Conservation (phyloP, 306 rosid genomes). For the Quillaja saponaria region DNA sequence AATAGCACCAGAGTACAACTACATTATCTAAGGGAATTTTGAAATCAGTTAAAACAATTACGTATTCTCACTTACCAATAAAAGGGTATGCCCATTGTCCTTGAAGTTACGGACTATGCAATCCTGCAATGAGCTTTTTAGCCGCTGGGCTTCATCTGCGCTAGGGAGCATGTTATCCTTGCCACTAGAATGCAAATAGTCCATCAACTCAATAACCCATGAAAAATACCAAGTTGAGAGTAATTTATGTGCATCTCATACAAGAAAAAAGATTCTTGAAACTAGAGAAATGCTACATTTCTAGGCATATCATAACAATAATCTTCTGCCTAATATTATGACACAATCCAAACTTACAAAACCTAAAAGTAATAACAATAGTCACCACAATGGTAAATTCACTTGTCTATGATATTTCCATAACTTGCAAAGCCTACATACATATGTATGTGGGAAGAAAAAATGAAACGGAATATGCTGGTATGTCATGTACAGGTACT, state of each 20-base stretch:
- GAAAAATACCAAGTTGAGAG: conserved; percentile 25
- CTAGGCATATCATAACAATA: background rate
- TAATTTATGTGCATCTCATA: conserved; percentile 23
- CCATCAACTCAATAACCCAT: background rate
- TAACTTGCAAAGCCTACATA: too few species aligned
- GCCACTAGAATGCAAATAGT: conserved; percentile 57
- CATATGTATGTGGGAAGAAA: too few species aligned
- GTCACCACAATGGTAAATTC: too few species aligned
- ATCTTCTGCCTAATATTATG: background rate
- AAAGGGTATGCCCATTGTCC: conserved; percentile 88
- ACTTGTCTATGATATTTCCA: too few species aligned
- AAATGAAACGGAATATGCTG: too few species aligned
- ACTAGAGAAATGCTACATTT: conserved; percentile 17
- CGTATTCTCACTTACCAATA: conserved; percentile 62
- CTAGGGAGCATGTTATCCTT: conserved; percentile 93
- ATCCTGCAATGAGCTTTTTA: conserved; percentile 45
- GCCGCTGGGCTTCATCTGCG: conserved; percentile 72
- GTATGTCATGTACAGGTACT: too few species aligned
- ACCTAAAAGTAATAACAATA: too few species aligned
- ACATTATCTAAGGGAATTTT: background rate
- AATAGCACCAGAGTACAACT: background rate
- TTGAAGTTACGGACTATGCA: conserved; percentile 70
- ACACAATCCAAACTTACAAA: conserved; percentile 9
- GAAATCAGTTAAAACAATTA: conserved; percentile 10
- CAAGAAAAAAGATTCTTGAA: conserved; percentile 6